Evolutionary conservation across 2,329 filamentous ascomycete species (phyloP).

Genomic region (Pleoardoris graminearum): DNA sequence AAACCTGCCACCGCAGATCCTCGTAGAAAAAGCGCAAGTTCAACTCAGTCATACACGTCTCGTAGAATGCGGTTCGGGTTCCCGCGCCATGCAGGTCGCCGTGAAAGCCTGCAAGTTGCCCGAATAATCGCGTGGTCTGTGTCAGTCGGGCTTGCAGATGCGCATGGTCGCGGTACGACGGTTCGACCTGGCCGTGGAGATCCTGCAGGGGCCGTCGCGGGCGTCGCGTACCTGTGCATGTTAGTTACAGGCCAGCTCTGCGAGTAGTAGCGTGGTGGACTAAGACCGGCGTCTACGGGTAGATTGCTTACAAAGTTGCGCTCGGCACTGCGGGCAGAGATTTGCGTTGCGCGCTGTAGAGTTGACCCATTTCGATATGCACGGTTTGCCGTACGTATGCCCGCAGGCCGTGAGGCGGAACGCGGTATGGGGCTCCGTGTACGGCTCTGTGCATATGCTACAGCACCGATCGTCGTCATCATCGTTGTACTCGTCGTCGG

Average conservation of each 20-base stretch:
- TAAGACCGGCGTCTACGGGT: too few relatives aligned
- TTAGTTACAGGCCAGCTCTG: background rate
- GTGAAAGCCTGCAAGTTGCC: background rate
- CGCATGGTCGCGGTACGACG: background rate
- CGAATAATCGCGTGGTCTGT: background rate
- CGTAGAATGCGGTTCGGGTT: background rate
- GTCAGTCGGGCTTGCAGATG: background rate
- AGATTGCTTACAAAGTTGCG: conserved; percentile 7
- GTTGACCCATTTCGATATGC: conserved; percentile 17
- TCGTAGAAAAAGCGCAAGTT: conserved; percentile 14
- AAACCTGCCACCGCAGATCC: conserved; percentile 4
- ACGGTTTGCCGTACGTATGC: conserved; percentile 16
- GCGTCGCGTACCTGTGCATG: conserved; percentile 2
- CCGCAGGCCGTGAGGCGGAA: conserved; percentile 14
- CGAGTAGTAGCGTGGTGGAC: too few relatives aligned
- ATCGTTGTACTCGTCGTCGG: background rate
- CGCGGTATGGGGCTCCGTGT: conserved; percentile 7
- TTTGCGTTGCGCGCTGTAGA: conserved; percentile 14
- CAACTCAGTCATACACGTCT: conserved; percentile 1
- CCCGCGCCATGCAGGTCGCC: conserved; percentile 1
- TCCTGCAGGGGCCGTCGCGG: background rate
- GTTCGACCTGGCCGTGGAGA: background rate
- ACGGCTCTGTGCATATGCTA: conserved; percentile 17
- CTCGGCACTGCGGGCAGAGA: conserved; percentile 18
- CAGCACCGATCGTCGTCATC: conserved; percentile 7